phyloP scores from a whole-genome alignment of 2,329 filamentous ascomycete genomes.

The Cordyceps cicadae region DNA sequence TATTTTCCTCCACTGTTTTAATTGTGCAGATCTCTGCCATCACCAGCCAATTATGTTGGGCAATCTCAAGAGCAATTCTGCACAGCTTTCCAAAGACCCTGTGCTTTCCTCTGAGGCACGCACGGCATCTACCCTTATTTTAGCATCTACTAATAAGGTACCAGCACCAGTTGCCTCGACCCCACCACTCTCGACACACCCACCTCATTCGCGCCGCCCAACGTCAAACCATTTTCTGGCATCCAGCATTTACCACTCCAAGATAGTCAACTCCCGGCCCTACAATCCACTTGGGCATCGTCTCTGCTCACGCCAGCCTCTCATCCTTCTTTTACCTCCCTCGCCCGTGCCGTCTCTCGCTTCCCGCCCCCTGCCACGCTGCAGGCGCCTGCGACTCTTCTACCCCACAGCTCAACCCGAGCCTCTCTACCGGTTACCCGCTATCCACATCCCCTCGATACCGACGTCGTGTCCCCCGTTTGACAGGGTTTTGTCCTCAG shows the following conservation, averaged over 20 bases:
- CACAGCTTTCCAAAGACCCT: too few relatives aligned
- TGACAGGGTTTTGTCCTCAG: constrained; percentile 2
- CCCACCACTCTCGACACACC: not conserved
- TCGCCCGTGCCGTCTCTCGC: not conserved
- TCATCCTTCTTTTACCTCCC: not conserved
- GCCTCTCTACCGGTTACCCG: constrained; percentile 2
- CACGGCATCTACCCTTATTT: too few relatives aligned
- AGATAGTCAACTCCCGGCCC: not conserved
- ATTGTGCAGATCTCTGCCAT: too few relatives aligned
- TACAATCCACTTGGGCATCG: not conserved
- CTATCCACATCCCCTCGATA: constrained; percentile 9
- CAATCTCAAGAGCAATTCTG: too few relatives aligned
- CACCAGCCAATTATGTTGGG: too few relatives aligned
- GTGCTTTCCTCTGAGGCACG: not conserved
- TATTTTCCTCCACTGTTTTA: too few relatives aligned
- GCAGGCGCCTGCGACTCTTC: constrained; percentile 7
- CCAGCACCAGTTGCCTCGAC: not conserved
- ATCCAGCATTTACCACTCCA: not conserved
- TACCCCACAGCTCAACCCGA: constrained; percentile 10
- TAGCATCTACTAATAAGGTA: not conserved
- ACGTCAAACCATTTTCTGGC: constrained; percentile 8
- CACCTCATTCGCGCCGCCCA: not conserved
- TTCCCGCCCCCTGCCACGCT: not conserved
- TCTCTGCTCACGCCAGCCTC: not conserved
- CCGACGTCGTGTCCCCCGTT: constrained; percentile 6